Evolutionary conservation across 331 rosid genomes (phyloP).

Genomic region (Cydonia oblonga): DNA sequence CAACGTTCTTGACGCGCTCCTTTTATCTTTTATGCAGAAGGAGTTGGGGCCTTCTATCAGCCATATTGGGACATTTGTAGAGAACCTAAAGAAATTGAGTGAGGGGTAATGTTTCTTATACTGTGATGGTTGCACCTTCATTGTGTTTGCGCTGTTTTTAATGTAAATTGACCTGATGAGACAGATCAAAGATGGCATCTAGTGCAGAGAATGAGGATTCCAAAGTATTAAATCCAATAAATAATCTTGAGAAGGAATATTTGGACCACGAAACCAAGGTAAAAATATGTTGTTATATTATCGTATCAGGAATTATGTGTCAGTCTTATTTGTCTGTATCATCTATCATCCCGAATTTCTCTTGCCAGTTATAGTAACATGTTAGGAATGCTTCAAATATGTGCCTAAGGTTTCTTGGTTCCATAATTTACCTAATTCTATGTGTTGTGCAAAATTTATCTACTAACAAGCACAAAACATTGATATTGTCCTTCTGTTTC

Average conservation of each 20-base stretch:
- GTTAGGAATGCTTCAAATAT: not conserved
- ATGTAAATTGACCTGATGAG: slow-evolving; percentile 17
- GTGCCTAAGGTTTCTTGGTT: not conserved
- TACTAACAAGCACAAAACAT: not conserved
- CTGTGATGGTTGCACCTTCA: slow-evolving; percentile 2
- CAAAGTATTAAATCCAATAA: slow-evolving; percentile 52
- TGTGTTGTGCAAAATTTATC: not conserved
- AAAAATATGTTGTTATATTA: not conserved
- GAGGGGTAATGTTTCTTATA: slow-evolving; percentile 41
- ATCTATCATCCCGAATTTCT: not conserved
- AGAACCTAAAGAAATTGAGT: slow-evolving; percentile 63
- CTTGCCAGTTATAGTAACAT: not conserved
- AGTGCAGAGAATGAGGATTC: slow-evolving; percentile 42
- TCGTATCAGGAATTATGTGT: not conserved
- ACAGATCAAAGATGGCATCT: slow-evolving; percentile 45
- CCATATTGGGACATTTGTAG: slow-evolving; percentile 59
- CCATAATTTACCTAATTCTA: not conserved
- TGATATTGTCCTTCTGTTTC: slow-evolving; percentile 21
- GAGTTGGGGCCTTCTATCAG: slow-evolving; percentile 74
- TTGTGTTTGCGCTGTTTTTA: slow-evolving; percentile 12
- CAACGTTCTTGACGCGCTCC: not conserved
- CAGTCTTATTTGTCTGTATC: not conserved
- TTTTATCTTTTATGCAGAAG: slow-evolving; percentile 44
- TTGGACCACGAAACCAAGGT: slow-evolving; percentile 82
- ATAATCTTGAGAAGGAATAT: slow-evolving; percentile 90